Evolutionary conservation across 805 yeast genomes (phyloP), one percentile per base, ranked within the genome.

Genomic region (Starmerella sirachaensis): DNA sequence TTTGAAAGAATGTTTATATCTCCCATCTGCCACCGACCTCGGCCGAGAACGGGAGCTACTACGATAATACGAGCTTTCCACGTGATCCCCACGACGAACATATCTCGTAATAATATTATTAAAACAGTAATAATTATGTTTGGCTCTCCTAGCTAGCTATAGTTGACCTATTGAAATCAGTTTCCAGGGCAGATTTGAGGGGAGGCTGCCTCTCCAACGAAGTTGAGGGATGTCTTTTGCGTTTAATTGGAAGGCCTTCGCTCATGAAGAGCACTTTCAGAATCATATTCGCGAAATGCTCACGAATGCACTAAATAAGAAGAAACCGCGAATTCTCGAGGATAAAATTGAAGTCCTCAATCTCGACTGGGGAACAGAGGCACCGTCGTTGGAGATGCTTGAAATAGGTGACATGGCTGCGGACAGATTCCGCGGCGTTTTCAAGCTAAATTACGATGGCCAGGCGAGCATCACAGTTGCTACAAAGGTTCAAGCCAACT

Each of bases 401-500:
- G 93, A 81, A 52, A 77, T 81, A 46, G 93, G 93, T 5, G 93
- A 82, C 54, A 58, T 82, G 23, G 91, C 76, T 6, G 65, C 63
- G 19, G 91, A 81, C 57, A 60, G 81, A 43, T 82, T 81, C 52
- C 64, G 91, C 41, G 93, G 93, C 1, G 82, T 81, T 16, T 82
- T 81, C 64, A 81, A 80, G 50, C 68, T 81, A 44, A 74, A 71
- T 48, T 81, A 82, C 54, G 63, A 65, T 32, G 93, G 93, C 2
- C 83, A 78, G 55, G 82, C 84, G 14, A 72, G 72, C 38, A 70
- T 81, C 37, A 77, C 85, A 1, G 64, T 82, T 35, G 78, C 74
- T 37, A 81, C 93, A 0, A 74, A 77, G 39, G 83, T 84, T 11
- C 85, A 82, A 57, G 94, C 93, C 1, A 83, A 83, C 57, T 79